Evolutionary conservation across 805 yeast species (phyloP), one percentile per base, ranked within the genome.

Genomic region (Teunomyces tritomae): DNA sequence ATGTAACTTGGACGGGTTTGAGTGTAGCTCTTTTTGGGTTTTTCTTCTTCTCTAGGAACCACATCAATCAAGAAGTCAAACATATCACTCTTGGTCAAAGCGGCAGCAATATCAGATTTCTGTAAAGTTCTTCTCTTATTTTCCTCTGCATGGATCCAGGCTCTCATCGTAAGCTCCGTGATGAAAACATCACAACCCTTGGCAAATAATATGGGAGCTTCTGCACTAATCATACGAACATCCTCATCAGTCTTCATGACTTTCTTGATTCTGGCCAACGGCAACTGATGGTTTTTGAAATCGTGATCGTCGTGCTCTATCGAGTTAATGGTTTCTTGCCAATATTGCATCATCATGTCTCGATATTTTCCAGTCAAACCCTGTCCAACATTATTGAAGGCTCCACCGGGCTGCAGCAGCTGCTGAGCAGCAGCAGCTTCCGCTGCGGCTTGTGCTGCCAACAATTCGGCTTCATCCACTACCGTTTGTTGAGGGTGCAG

Each of bases 71-170:
- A 71, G 62, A 94, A 94, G 62, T 94, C 99, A 74, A 92, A 95
- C 96, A 94, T 92, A 64, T 94, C 99, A 34, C 91, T 82, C 63
- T 89, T 89, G 55, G 90, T 94, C 48, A 95, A 73, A 1, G 99
- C 99, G 13, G 94, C 94, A 2, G 97, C 96, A 52, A 94, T 90
- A 62, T 94, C 99, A 1, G 89, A 83, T 60, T 90, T 87, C 65
- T 94, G 99, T 49, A 94, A 71, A 4, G 99, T 94, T 51, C 99
- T 73, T 55, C 99, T 79, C 63, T 94, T 94, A 70, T 89, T 89
- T 60, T 89, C 97, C 66, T 94, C 98, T 2, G 98, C 97, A 59
- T 91, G 97, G 52, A 94, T 89, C 99, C 99, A 94, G 6, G 99
- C 97, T 49, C 99, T 77, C 97, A 94, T 91, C 10, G 99, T 91